A percentile compares a stretch with the other conserved stretches of the same genome.
phyloP scores from a whole-genome alignment of 2,329 filamentous ascomycete species.

The Eurotiales sp. region DNA sequence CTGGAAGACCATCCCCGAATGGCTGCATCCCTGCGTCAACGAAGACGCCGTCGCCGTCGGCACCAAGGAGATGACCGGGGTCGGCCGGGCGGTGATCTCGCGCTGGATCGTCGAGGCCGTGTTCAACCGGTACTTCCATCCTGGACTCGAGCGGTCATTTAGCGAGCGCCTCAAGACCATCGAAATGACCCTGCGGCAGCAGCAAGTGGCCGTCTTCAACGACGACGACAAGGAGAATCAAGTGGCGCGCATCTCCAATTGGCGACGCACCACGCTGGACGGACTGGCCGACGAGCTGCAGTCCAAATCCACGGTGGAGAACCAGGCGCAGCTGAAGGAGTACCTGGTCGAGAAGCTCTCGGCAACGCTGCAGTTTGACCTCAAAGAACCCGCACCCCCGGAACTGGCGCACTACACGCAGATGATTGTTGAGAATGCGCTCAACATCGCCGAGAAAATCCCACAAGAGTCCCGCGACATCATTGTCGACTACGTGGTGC shows the following conservation, averaged over 20 bases:
- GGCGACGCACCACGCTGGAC: constrained; percentile 90
- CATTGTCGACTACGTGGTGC: constrained; percentile 77
- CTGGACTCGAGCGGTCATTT: constrained; percentile 71
- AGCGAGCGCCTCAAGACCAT: constrained; percentile 79
- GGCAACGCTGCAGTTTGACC: constrained; percentile 65
- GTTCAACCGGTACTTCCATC: constrained; percentile 90
- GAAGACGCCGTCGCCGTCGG: constrained; percentile 79
- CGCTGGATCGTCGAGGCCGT: constrained; percentile 88
- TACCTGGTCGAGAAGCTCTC: constrained; percentile 66
- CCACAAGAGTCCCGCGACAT: constrained; percentile 91
- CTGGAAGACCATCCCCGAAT: constrained; percentile 76
- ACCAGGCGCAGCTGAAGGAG: constrained; percentile 66
- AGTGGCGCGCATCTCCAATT: constrained; percentile 81
- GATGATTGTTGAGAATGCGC: constrained; percentile 89
- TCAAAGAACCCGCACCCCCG: constrained; percentile 70
- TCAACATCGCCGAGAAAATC: constrained; percentile 79
- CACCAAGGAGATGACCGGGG: constrained; percentile 96
- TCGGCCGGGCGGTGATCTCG: constrained; percentile 83
- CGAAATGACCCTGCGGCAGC: constrained; percentile 79
- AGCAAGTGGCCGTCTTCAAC: constrained; percentile 68
- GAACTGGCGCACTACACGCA: constrained; percentile 84
- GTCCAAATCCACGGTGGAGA: constrained; percentile 61
- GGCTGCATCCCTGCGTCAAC: constrained; percentile 77
- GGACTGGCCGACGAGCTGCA: constrained; percentile 72
- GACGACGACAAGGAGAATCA: constrained; percentile 87